A percentile compares a stretch with the other conserved stretches of the same genome.
phyloP scores from a whole-genome alignment of 1,284 basidiomycete genomes.

The Ceratobasidium sp. region DNA sequence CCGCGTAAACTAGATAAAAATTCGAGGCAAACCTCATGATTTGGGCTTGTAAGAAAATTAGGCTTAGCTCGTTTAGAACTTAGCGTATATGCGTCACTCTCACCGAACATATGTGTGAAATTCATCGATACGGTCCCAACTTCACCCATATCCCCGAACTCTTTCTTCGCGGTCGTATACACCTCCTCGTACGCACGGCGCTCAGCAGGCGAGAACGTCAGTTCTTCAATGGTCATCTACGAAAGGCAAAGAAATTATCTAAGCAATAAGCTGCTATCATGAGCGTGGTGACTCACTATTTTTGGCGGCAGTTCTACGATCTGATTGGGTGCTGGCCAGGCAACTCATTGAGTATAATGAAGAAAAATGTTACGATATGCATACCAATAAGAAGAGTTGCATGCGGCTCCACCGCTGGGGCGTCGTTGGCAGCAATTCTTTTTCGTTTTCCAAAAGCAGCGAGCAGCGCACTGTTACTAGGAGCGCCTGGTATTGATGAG shows the following conservation, averaged over 20 bases:
- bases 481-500: neutral
- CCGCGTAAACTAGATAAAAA: neutral
- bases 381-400: conserved; percentile 85
- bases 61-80: neutral
- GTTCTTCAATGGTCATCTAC: conserved; percentile 73
- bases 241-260: conserved; percentile 14
- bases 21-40: conserved; percentile 78
- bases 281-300: conserved; percentile 63
- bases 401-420: conserved; percentile 61
- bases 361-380: neutral
- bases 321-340: conserved; percentile 76
- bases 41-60: conserved; percentile 69
- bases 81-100: conserved; percentile 1
- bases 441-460: conserved; percentile 56
- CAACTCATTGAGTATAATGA: neutral
- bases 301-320: conserved; percentile 94
- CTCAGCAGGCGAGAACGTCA: conserved; percentile 83
- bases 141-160: conserved; percentile 81
- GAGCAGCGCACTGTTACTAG: conserved; percentile 51
- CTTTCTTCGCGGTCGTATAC: conserved; percentile 73
- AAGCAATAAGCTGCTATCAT: neutral
- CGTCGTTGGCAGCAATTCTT: conserved; percentile 66
- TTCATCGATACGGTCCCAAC: conserved; percentile 85
- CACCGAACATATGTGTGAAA: conserved; percentile 83
- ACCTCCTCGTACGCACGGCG: conserved; percentile 85